Evolutionary conservation across 1,139 yeast genomes (phyloP), one percentile per base, ranked within the genome.

Genomic region (Geotrichum cucujoidarum): DNA sequence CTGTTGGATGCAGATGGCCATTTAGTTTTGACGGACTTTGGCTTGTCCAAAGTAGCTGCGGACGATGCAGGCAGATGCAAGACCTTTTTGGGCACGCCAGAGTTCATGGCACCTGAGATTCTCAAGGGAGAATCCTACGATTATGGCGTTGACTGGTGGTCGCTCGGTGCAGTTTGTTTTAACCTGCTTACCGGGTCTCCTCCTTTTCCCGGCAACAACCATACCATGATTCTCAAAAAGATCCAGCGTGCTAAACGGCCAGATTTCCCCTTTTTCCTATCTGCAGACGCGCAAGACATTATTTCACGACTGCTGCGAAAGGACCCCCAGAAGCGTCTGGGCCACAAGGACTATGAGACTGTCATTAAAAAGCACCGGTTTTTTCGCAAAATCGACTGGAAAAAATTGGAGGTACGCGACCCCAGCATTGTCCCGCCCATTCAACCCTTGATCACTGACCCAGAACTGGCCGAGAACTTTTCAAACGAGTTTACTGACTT

Each of bases 21-120:
- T 63, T 70, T 90, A 53, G 88, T 89, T 1, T 70, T 90, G 54
- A 90, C 97, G 0, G 97, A 90, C 66, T 90, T 90, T 67, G 97
- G 97, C 0, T 72, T 90, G 34, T 84, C 95, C 41, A 89, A 89
- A 61, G 89, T 82, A 17, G 77, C 84, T 1, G 36, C 48, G 0
- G 52, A 49, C 10, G 73, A 71, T 37, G 76, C 70, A 20, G 70
- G 68, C 20, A 70, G 74, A 47, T 82, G 77, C 63, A 84, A 78
- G 58, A 82, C 96, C 1, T 78, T 90, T 61, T 83, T 89, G 27
- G 98, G 97, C 0, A 90, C 97, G 0, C 95, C 95, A 0, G 96
- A 89, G 65, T 89, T 88, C 63, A 89, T 90, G 87, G 97, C 97
- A 0, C 98, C 98, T 1, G 97, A 92, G 64, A 85, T 92, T 29